phyloP scores from a whole-genome alignment of 495 filamentous ascomycete genomes.

The Sphaerosporella brunnea region DNA sequence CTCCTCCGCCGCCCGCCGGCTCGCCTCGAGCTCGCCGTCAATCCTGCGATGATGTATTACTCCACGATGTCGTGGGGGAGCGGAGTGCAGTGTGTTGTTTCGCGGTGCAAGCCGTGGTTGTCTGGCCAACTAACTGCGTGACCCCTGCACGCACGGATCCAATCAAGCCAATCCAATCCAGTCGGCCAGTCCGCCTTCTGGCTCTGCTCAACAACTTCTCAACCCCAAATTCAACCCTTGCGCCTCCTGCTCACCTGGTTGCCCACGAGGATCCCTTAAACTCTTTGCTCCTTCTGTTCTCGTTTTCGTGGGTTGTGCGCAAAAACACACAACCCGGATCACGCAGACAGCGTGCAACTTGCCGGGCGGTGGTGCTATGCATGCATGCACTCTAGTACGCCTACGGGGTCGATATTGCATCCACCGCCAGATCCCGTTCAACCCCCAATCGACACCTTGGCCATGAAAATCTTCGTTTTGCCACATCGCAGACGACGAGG shows the following conservation, averaged over 20 bases:
- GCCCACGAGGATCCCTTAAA: background rate
- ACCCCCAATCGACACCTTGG: background rate
- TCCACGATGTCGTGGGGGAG: no score
- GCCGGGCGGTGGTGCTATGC: background rate
- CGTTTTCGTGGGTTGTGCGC: background rate
- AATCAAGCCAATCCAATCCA: no score
- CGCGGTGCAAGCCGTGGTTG: no score
- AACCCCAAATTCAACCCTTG: background rate
- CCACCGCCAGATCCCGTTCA: background rate
- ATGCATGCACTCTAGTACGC: no score
- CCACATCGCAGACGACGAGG: background rate
- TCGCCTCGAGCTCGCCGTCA: no score
- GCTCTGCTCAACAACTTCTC: no score
- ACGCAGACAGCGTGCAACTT: background rate
- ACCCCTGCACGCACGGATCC: background rate
- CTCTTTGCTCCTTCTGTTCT: background rate
- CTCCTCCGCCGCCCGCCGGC: no score
- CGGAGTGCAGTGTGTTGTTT: no score
- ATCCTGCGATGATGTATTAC: no score
- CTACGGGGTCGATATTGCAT: no score
- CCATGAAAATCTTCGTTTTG: no score
- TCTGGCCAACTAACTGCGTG: background rate
- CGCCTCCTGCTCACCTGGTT: background rate
- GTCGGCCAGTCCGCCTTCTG: no score
- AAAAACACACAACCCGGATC: background rate